These are phyloP conservation scores for Epichloe sp. DNA, from an alignment of 2,329 filamentous ascomycete genomes.

Conservation along the genomic window DNA sequence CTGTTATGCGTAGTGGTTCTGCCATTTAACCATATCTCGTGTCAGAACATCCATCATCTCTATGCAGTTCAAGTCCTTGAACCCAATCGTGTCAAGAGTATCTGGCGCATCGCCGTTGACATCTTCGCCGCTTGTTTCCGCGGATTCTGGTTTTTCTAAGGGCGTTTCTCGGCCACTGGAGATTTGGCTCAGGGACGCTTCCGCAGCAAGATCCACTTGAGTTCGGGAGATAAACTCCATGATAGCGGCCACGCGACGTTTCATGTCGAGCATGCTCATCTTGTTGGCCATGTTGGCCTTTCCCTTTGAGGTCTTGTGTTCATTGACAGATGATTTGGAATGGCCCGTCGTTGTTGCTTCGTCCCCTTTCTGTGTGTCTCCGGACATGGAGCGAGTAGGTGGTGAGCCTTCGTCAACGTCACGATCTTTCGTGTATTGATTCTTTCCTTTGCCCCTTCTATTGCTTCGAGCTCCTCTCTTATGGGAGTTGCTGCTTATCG, in stretches of 20 bases:
- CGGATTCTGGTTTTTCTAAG: constrained; percentile 21
- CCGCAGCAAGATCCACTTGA: constrained; percentile 72
- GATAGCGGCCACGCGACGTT: constrained; percentile 69
- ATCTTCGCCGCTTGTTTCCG: constrained; percentile 21
- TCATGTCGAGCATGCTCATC: constrained; percentile 79
- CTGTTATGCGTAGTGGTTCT: constrained; percentile 49
- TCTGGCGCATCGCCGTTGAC: constrained; percentile 14
- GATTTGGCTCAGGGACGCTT: constrained; percentile 32
- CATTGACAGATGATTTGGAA: constrained; percentile 23
- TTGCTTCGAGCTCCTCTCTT: constrained; percentile 50
- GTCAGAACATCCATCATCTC: constrained; percentile 89
- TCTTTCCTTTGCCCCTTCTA: constrained; percentile 59
- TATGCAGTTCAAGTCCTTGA: constrained; percentile 62
- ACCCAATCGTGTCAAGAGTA: constrained; percentile 33
- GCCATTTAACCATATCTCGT: constrained; percentile 71
- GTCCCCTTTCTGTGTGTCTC: constrained; percentile 28
- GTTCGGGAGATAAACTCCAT: constrained; percentile 83
- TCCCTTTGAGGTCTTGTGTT: constrained; percentile 40
- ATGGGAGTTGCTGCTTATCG: constrained; percentile 32
- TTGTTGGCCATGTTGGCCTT: constrained; percentile 46
- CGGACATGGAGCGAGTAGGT: constrained; percentile 42
- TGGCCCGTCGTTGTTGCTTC: constrained; percentile 19
- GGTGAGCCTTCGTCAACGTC: constrained; percentile 47
- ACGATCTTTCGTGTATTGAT: constrained; percentile 71
- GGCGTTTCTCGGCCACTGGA: constrained; percentile 22